These are phyloP conservation scores for Podaxis rugospora DNA, from an alignment of 768 basidiomycete genomes.

Conservation along the genomic window DNA sequence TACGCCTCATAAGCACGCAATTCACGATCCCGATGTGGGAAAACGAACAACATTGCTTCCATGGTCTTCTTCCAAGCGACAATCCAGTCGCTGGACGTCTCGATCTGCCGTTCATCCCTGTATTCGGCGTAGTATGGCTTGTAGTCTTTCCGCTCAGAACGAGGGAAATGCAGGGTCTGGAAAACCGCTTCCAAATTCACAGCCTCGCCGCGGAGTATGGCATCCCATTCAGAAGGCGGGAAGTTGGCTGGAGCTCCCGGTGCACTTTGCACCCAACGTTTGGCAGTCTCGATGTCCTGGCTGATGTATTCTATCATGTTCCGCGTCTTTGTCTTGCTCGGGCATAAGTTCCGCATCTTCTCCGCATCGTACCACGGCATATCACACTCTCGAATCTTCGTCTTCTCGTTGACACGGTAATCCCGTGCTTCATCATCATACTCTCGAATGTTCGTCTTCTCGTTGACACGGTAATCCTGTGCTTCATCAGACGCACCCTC, in stretches of 20 bases:
- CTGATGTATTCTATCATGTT: not conserved
- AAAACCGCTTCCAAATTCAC: slow-evolving; percentile 27
- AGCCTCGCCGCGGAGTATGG: slow-evolving; percentile 19
- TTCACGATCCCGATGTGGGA: slow-evolving; percentile 22
- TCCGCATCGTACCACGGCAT: no score
- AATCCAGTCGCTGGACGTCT: slow-evolving; percentile 19
- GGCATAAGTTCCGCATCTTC: no score
- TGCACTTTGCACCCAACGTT: slow-evolving; percentile 1
- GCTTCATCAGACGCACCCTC: no score
- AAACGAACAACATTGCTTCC: slow-evolving; percentile 20
- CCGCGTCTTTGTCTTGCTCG: no score
- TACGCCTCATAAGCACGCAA: slow-evolving; percentile 22
- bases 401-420: no score
- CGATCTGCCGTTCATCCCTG: slow-evolving; percentile 8
- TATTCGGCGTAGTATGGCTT: slow-evolving; percentile 10
- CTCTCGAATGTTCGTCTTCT: no score
- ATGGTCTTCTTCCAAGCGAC: slow-evolving; percentile 17
- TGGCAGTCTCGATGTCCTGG: slow-evolving; percentile 1
- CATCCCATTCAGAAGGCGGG: slow-evolving; percentile 20
- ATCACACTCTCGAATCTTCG: no score
- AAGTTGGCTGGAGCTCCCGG: slow-evolving; percentile 11
- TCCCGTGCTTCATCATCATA: no score
- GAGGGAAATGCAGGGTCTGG: slow-evolving; percentile 14
- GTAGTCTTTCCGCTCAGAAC: slow-evolving; percentile 15
- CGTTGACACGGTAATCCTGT: no score